A percentile compares a stretch with the other conserved stretches of the same genome.
These are phyloP conservation scores for Cicer pinnatifidum DNA, from an alignment of 306 rosid genomes.

Conservation along the genomic window DNA sequence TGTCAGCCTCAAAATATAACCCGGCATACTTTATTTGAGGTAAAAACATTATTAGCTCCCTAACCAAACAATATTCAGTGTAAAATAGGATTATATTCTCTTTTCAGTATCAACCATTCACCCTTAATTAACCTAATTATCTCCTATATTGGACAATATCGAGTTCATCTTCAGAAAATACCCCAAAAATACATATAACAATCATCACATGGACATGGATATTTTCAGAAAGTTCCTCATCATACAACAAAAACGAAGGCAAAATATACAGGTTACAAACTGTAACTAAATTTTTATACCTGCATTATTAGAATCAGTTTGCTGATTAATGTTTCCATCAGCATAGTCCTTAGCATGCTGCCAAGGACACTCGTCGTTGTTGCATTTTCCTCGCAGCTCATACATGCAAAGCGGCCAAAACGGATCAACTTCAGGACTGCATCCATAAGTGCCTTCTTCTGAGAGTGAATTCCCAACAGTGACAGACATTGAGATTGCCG, in stretches of 20 bases:
- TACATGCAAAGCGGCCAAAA: slow-evolving; percentile 95
- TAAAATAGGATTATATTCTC: slow-evolving; percentile 11
- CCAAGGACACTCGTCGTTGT: slow-evolving; percentile 97
- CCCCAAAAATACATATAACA: slow-evolving; percentile 17
- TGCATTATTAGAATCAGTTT: slow-evolving; percentile 51
- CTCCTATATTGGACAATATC: neutral
- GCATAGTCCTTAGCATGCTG: slow-evolving; percentile 78
- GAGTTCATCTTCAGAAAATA: slow-evolving; percentile 16
- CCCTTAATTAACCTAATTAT: slow-evolving; percentile 14
- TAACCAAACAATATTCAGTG: slow-evolving; percentile 1
- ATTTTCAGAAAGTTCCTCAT: slow-evolving; percentile 10
- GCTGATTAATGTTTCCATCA: slow-evolving; percentile 47
- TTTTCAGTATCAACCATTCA: slow-evolving; percentile 17
- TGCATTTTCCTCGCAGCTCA: slow-evolving; percentile 99
- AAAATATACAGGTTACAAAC: slow-evolving; percentile 29
- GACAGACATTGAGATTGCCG: slow-evolving; percentile 46
- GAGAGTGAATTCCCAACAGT: slow-evolving; percentile 49
- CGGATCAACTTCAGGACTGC: slow-evolving; percentile 70
- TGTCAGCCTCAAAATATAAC: neutral
- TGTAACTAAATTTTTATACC: slow-evolving; percentile 58
- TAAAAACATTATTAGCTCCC: slow-evolving; percentile 15
- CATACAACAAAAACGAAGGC: slow-evolving; percentile 35
- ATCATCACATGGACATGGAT: slow-evolving; percentile 8
- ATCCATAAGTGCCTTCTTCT: slow-evolving; percentile 68
- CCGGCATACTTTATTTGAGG: neutral